Base-by-base conservation (phyloP, 228 moss, liverwort and hornwort species). In the Sphagnum magellanicum region DNA sequence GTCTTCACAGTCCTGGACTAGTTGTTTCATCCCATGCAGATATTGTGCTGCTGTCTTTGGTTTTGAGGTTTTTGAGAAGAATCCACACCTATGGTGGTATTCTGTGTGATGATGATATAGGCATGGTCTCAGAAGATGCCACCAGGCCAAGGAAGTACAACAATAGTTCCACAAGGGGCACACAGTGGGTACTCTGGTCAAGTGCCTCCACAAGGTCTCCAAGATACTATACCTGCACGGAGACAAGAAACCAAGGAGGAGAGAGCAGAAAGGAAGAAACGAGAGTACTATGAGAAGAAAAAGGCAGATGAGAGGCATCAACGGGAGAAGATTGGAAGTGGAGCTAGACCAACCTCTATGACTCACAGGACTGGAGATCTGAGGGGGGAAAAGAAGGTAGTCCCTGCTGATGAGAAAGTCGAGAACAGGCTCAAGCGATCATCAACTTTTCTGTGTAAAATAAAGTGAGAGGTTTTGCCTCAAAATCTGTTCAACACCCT, bases 371-470 rank as follows among this genome's bases (percentile, higher is more conserved):
- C 82, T 46, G 79, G 87, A 63, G 92, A 89, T 49, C 50, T 74
- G 0, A 88, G 90, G 72, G 70, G 71, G 12, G 97, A 98, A 62
- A 93, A 84, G 73, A 90, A 87, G 74, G 73, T 77, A 58, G 75
- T 71, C 69, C 61, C 77, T 6, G 79, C 75, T 61, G 73, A 76
- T 60, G 98, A 98, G 17, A 98, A 98, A 83, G 75, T 87, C 73
- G 98, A 98, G 73, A 98, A 94, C 70, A 79, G 98, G 50, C 84
- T 98, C 69, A 98, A 94, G 83, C 82, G 98, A 72, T 87, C 94
- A 61, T 98, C 98, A 6, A 98, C 98, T 70, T 98, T 98, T 78
- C 84, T 98, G 78, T 98, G 98, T 89, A 98, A 98, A 89, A 92
- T 98, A 79, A 93, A 94, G 98, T 98, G 78, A 71, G 78, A 63